Conservation (phyloP, 495 filamentous ascomycete species). For the Xanthoparmelia taractica region DNA sequence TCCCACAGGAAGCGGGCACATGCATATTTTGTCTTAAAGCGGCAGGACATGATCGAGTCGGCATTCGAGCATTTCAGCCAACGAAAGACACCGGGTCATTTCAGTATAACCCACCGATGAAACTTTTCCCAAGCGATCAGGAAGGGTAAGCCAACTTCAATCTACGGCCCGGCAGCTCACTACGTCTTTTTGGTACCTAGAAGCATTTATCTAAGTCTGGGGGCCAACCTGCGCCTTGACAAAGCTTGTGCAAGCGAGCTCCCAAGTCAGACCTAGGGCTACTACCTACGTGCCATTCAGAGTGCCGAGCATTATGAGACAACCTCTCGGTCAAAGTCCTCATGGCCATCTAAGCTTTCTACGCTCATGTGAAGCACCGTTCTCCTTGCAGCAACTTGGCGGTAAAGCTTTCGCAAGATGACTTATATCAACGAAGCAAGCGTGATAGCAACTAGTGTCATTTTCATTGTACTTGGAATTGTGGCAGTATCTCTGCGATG, state of each 20-base stretch:
- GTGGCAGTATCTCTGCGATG: slow-evolving; percentile 6
- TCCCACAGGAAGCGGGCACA: not conserved
- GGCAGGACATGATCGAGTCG: not conserved
- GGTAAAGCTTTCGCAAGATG: not conserved
- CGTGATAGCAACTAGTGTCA: not conserved
- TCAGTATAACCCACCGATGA: not conserved
- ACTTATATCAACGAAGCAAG: slow-evolving; percentile 6
- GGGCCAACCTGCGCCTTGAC: not conserved
- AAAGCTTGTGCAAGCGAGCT: not conserved
- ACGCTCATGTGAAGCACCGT: not conserved
- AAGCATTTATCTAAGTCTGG: not conserved
- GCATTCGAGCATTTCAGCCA: not conserved
- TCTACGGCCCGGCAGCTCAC: not conserved
- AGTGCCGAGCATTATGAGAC: too few species aligned
- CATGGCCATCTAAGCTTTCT: not conserved
- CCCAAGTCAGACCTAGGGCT: not conserved
- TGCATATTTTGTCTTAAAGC: not conserved
- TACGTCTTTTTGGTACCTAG: not conserved
- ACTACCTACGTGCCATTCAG: too few species aligned
- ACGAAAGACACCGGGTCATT: not conserved
- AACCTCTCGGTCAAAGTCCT: too few species aligned
- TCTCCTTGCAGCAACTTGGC: not conserved
- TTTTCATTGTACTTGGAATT: slow-evolving; percentile 4
- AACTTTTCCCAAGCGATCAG: not conserved
- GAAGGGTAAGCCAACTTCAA: not conserved